Percentiles rank a stretch among this genome's conserved stretches.
These are phyloP conservation scores for Cladobotryum protrusum DNA, from an alignment of 2,329 filamentous ascomycete genomes.

Conservation along the genomic window DNA sequence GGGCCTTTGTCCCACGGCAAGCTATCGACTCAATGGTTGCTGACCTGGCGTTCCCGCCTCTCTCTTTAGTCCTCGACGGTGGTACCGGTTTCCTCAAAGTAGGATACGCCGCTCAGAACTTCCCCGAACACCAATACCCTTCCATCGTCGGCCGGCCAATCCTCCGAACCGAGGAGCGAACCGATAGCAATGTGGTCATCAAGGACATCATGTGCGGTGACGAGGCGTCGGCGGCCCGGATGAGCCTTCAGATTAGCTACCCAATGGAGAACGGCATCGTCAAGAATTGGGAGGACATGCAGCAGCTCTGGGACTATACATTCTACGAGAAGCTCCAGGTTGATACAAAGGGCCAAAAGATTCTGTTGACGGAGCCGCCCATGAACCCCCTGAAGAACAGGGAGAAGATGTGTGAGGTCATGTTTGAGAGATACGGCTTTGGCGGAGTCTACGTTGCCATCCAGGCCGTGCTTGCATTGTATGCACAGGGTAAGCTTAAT, in stretches of 20 bases:
- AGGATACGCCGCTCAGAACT: slow-evolving; percentile 98
- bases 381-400: slow-evolving; percentile 97
- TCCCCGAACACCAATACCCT: slow-evolving; percentile 96
- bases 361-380: slow-evolving; percentile 91
- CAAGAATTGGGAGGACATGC: slow-evolving; percentile 99
- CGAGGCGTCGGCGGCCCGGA: slow-evolving; percentile 90
- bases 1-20: background rate
- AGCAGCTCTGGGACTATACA: slow-evolving; percentile 98
- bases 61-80: slow-evolving; percentile 82
- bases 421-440: slow-evolving; percentile 97
- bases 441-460: slow-evolving; percentile 97
- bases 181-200: slow-evolving; percentile 56
- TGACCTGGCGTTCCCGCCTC: slow-evolving; percentile 16
- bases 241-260: slow-evolving; percentile 97
- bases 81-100: slow-evolving; percentile 99
- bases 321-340: slow-evolving; percentile 96
- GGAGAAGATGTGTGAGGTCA: slow-evolving; percentile 97
- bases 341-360: slow-evolving; percentile 87
- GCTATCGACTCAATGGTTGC: slow-evolving; percentile 7
- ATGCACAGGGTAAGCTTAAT: slow-evolving; percentile 73
- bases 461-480: slow-evolving; percentile 90
- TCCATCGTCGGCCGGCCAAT: slow-evolving; percentile 98
- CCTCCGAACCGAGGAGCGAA: slow-evolving; percentile 86
- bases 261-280: slow-evolving; percentile 99
- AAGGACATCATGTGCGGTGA: slow-evolving; percentile 99